phyloP scores from a whole-genome alignment of 192 early-diverging fungal genomes.

The Mortierella antarctica region DNA sequence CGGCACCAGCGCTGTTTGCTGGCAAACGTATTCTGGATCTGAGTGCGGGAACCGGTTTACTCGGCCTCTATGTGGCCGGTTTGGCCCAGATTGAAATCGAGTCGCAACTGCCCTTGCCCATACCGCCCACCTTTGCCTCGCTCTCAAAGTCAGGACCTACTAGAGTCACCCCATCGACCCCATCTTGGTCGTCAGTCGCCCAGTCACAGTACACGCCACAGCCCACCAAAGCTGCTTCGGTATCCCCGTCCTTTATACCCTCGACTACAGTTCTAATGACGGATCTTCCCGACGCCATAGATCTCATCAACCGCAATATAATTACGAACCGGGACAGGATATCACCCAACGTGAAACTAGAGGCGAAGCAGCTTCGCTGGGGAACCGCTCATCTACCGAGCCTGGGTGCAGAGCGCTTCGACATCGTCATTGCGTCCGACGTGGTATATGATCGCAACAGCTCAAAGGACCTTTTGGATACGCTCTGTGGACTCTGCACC shows the following conservation, averaged over 20 bases:
- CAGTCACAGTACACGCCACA: not conserved
- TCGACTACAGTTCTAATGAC: conserved; percentile 48
- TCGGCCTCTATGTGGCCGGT: conserved; percentile 54
- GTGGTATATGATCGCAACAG: conserved; percentile 57
- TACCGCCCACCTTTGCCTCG: not conserved
- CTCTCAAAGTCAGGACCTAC: not conserved
- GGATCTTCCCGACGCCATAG: conserved; percentile 56
- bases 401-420: conserved; percentile 8
- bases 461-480: conserved; percentile 45
- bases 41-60: conserved; percentile 61
- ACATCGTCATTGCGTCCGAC: conserved; percentile 62
- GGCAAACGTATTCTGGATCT: conserved; percentile 57
- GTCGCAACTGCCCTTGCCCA: not conserved
- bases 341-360: conserved; percentile 5
- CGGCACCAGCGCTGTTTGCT: conserved; percentile 31
- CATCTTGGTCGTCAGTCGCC: not conserved
- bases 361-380: conserved; percentile 19
- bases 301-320: conserved; percentile 55
- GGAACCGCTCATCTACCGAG: conserved; percentile 17
- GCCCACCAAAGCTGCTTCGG: not conserved
- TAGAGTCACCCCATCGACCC: not conserved
- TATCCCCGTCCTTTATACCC: not conserved
- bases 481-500: conserved; percentile 50
- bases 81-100: conserved; percentile 35
- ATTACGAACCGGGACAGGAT: conserved; percentile 23